phyloP scores from a whole-genome alignment of 257 asterid species.

The Cynanchum wilfordii region DNA sequence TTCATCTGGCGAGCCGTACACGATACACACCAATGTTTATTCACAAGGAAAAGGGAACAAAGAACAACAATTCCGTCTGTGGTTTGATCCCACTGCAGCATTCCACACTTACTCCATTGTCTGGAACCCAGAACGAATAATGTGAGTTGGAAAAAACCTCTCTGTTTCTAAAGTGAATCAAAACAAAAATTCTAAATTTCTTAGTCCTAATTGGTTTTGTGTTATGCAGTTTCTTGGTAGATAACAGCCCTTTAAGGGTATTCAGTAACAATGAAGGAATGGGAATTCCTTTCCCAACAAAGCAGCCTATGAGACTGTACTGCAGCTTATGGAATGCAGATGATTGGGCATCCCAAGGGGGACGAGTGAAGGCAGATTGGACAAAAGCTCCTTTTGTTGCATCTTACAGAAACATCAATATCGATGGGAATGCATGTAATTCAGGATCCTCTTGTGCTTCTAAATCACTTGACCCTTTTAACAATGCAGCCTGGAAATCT shows the following conservation, averaged over 20 bases:
- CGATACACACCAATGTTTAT: constrained; percentile 39
- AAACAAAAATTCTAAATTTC: no score
- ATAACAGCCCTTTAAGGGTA: constrained; percentile 51
- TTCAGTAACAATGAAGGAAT: constrained; percentile 37
- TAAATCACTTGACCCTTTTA: neutral
- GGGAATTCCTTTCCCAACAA: constrained; percentile 47
- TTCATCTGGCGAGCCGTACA: constrained; percentile 33
- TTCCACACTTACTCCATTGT: constrained; percentile 38
- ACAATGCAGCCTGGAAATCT: constrained; percentile 33
- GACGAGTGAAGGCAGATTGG: constrained; percentile 58
- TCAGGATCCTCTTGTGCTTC: neutral
- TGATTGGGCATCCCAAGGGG: constrained; percentile 80
- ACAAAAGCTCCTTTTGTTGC: constrained; percentile 50
- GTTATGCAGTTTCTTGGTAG: constrained; percentile 45
- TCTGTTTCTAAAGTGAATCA: no score
- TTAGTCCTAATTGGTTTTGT: neutral
- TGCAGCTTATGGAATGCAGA: constrained; percentile 62
- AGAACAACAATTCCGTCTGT: constrained; percentile 33
- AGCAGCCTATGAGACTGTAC: constrained; percentile 46
- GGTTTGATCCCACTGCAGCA: constrained; percentile 36
- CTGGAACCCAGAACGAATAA: constrained; percentile 35
- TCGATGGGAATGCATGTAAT: constrained; percentile 15
- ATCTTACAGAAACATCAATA: constrained; percentile 29
- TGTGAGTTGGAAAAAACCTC: constrained; percentile 12
- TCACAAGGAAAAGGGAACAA: constrained; percentile 32